Evolutionary conservation across 2,329 filamentous ascomycete species (phyloP), one percentile per base, ranked within the genome.

Genomic region (Cladophialophora carrionii): DNA sequence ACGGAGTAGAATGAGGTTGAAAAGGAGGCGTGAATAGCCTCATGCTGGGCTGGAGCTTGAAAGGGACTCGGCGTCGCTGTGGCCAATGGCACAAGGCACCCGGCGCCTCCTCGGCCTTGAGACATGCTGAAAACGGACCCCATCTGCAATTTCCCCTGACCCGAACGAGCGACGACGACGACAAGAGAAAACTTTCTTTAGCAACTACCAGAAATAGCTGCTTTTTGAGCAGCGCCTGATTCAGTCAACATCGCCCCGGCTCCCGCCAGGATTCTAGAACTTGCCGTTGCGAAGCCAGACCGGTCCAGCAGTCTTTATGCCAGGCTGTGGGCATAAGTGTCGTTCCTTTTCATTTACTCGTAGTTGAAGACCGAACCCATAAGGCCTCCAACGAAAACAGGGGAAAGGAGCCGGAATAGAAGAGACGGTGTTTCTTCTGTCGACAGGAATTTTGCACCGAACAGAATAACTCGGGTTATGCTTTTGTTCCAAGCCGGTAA

Each of bases 1-100:
- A n/a, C n/a, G n/a, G n/a, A n/a, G n/a, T 32, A 20, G 56, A 29
- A 60, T 26, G 10, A 41, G 29, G 57, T 20, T 51, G 48, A 41
- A 60, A 60, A 60, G 57, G 57, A 53, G 57, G 46, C 57, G 43
- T 37, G 37, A 24, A 24, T 34, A 58, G 56, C 41, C 56, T 58
- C 29, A 49, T 32, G 24, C 29, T 17, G 10, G 24, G 10, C 26
- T 20, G 24, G 37, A 57, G 54, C 32, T 43, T 57, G 31, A 22
- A 37, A 29, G 20, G n/a, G 6, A 24, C 48, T 26, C 26, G 48
- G 48, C 48, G n/a, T 20, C 17, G 10, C 17, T 26, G 8, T 9
- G 29, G 52, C 52, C 52, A 54, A 54, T 54, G 14, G 17, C 29
- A 54, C 8, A 20, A n/a, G 29, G 8, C 17, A 3, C 8, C 17